Evolutionary conservation across 805 yeast genomes (phyloP).

Genomic region (Starmerella ratchasimensis): DNA sequence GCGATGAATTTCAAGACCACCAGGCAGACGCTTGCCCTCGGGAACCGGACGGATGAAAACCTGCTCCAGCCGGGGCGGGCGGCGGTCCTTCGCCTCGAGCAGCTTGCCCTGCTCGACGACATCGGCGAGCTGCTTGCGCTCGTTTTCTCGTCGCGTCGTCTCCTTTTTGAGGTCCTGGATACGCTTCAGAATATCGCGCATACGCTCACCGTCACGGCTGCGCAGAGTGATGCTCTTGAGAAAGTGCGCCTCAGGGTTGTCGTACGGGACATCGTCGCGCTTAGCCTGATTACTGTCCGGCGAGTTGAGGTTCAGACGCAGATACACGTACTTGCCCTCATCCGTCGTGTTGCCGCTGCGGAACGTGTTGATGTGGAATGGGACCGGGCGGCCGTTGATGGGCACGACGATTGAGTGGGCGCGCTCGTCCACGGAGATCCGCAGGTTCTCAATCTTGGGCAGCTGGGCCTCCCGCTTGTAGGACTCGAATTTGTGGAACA

Average conservation of each 20-base stretch:
- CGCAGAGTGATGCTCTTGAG: slow-evolving; percentile 76
- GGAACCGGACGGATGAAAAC: slow-evolving; percentile 92
- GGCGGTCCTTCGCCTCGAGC: slow-evolving; percentile 64
- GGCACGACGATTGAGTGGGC: slow-evolving; percentile 84
- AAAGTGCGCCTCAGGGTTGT: slow-evolving; percentile 77
- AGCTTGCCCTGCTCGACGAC: slow-evolving; percentile 85
- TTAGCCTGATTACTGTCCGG: slow-evolving; percentile 73
- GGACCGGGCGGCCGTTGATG: slow-evolving; percentile 90
- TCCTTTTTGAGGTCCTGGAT: slow-evolving; percentile 87
- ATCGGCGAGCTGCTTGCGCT: slow-evolving; percentile 82
- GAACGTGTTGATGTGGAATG: slow-evolving; percentile 88
- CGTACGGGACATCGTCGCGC: slow-evolving; percentile 77
- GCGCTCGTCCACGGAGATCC: slow-evolving; percentile 74
- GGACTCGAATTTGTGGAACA: slow-evolving; percentile 88
- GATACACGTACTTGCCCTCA: slow-evolving; percentile 86
- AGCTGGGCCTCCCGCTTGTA: slow-evolving; percentile 87
- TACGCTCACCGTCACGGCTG: slow-evolving; percentile 79
- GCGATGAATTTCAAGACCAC: slow-evolving; percentile 79
- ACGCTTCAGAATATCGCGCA: slow-evolving; percentile 77
- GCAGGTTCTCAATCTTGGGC: slow-evolving; percentile 72
- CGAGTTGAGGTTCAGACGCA: slow-evolving; percentile 81
- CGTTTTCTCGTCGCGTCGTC: slow-evolving; percentile 78
- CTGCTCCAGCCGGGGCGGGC: slow-evolving; percentile 76
- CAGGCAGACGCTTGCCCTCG: slow-evolving; percentile 91
- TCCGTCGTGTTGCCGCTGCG: slow-evolving; percentile 91